Evolutionary conservation across 208 protist species (phyloP), one percentile per base, ranked within the genome.

Genomic region (Trypanosoma cruzi): DNA sequence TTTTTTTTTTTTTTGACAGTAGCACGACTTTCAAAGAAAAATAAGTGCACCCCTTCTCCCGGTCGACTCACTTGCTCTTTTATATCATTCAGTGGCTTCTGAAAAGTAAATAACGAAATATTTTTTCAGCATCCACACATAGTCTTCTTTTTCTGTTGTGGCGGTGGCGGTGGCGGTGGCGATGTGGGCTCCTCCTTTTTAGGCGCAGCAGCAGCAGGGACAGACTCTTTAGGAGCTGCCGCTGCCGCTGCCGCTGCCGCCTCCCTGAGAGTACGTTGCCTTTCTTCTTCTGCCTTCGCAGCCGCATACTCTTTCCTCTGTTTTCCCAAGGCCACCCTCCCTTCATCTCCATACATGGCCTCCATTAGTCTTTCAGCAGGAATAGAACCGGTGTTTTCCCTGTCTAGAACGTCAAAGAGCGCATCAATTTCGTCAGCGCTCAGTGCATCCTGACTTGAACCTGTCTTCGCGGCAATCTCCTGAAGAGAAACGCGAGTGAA

Each of bases 401-500:
- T 64, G 54, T 96, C 87, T 86, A 93, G 50, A 69, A 76, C 85
- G 52, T 68, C 66, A 64, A 93, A 96, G 65, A 96, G 79, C n/a
- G 80, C 77, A 58, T 96, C 90, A 50, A 90, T 72, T 70, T 96
- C 90, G 56, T 89, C 82, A 32, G 80, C 78, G 26, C 72, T 81
- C n/a, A 95, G 73, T 13, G 64, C 59, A 63, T 70, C 73, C 29
- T 29, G 70, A 76, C 50, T 80, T 75, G 49, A 74, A 66, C 65
- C 55, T 79, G 74, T 54, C 65, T 77, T 88, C 78, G 32, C 44
- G 55, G 68, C 83, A 54, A 55, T 85, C 77, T 89, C 81, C 66
- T 92, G 77, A 31, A 95, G 84, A 0, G 86, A 90, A n/a, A 53
- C 79, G 37, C 87, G 90, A 44, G 90, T 93, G 68, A 95, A 84